A percentile compares a stretch with the other conserved stretches of the same genome.
Evolutionary conservation across 2,329 filamentous ascomycete genomes (phyloP).

Genomic region (Trichophyton benhamiae): DNA sequence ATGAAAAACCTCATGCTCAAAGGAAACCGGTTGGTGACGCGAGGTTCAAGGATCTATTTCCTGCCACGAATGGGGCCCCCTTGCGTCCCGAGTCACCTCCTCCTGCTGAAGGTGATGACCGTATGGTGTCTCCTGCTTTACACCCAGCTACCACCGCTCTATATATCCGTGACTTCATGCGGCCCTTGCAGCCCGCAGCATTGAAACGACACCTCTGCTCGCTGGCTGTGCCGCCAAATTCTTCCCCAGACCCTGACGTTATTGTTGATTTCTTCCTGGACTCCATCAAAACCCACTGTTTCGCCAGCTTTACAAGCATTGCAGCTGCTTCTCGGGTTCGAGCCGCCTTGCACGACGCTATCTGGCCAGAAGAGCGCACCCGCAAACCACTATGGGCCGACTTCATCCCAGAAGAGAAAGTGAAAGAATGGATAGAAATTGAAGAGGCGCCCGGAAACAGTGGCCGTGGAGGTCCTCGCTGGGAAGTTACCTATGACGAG

Average conservation of each 20-base stretch:
- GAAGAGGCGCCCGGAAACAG: constrained; percentile 45
- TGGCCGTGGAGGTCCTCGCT: constrained; percentile 39
- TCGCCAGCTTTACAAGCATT: constrained; percentile 58
- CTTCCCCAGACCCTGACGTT: constrained; percentile 41
- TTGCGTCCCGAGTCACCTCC: constrained; percentile 19
- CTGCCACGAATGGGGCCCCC: constrained; percentile 19
- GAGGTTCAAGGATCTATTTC: constrained; percentile 40
- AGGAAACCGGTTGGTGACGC: constrained; percentile 30
- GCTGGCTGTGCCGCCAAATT: constrained; percentile 51
- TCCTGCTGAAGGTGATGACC: constrained; percentile 27
- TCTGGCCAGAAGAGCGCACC: constrained; percentile 80
- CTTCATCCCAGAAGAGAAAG: constrained; percentile 66
- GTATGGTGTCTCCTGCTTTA: constrained; percentile 42
- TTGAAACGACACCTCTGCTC: constrained; percentile 57
- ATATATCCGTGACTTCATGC: constrained; percentile 84
- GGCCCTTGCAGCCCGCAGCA: constrained; percentile 58
- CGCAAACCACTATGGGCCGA: constrained; percentile 79
- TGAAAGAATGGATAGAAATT: constrained; percentile 59
- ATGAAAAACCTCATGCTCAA: constrained; percentile 16
- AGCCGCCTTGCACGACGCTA: constrained; percentile 58
- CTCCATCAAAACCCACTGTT: constrained; percentile 73
- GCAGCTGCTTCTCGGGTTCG: constrained; percentile 66
- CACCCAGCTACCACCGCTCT: constrained; percentile 64
- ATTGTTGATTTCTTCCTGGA: constrained; percentile 68
- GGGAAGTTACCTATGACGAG: constrained; percentile 60